Percentiles rank a stretch among this genome's conserved stretches.
phyloP scores from a whole-genome alignment of 169 alveolate species.

The Ichthyophthirius multifiliis region DNA sequence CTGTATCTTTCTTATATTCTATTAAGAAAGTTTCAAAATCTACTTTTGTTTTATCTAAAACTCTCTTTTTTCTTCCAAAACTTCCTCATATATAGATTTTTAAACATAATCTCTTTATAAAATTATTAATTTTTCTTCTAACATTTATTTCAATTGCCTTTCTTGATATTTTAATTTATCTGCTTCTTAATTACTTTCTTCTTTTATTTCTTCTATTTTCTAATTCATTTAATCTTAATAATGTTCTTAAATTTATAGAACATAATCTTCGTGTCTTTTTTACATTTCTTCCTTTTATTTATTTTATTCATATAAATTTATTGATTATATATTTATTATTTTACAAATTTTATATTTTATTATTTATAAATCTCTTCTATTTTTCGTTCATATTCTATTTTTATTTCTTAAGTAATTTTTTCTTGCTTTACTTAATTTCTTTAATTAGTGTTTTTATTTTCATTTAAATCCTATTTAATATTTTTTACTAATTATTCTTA shows the following conservation, averaged over 20 bases:
- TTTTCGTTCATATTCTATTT: constrained; percentile 11
- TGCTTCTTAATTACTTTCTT: not conserved
- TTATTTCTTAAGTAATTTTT: not conserved
- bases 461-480: not conserved
- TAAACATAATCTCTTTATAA: not conserved
- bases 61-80: not conserved
- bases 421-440: not conserved
- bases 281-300: not conserved
- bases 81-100: not conserved
- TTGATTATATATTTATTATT: no score
- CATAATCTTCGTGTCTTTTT: not conserved
- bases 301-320: not conserved
- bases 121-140: not conserved
- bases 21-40: not conserved
- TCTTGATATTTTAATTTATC: not conserved
- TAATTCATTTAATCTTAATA: not conserved
- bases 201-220: not conserved
- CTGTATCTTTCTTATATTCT: not conserved
- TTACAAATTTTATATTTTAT: not conserved
- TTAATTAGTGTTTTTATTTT: not conserved
- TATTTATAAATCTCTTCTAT: not conserved
- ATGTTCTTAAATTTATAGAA: not conserved
- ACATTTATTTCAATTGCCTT: not conserved
- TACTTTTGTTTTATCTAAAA: not conserved
- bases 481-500: not conserved